Percentiles rank a stretch among this genome's conserved stretches.
phyloP scores from a whole-genome alignment of 2,329 filamentous ascomycete species.

The Pseudogymnoascus sp. region DNA sequence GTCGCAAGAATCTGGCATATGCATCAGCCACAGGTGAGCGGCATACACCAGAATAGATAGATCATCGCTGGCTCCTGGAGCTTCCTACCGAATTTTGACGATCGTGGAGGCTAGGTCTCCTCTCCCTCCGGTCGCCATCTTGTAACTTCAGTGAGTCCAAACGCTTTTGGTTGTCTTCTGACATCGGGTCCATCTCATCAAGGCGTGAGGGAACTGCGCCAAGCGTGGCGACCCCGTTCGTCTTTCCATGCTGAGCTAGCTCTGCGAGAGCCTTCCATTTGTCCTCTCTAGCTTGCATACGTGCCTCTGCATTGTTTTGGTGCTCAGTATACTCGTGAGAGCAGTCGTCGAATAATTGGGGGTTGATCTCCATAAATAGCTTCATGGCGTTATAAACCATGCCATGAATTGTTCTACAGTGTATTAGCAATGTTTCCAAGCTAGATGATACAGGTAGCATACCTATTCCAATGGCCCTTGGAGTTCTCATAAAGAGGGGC shows the following conservation, averaged over 20 bases:
- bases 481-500: slow-evolving; percentile 97
- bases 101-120: slow-evolving; percentile 47
- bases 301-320: slow-evolving; percentile 82
- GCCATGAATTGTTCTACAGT: slow-evolving; percentile 82
- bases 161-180: slow-evolving; percentile 77
- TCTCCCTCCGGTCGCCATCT: slow-evolving; percentile 60
- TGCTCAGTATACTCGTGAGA: slow-evolving; percentile 97
- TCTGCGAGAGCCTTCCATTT: slow-evolving; percentile 85
- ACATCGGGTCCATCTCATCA: slow-evolving; percentile 71
- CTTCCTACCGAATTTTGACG: slow-evolving; percentile 50
- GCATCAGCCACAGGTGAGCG: slow-evolving; percentile 1
- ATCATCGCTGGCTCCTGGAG: slow-evolving; percentile 32
- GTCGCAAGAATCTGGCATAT: slow-evolving; percentile 1
- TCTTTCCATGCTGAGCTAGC: slow-evolving; percentile 64
- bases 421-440: slow-evolving; percentile 27
- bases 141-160: slow-evolving; percentile 86
- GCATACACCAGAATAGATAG: background rate
- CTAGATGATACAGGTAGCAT: slow-evolving; percentile 29
- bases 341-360: slow-evolving; percentile 95
- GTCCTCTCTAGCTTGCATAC: slow-evolving; percentile 71
- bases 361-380: slow-evolving; percentile 99
- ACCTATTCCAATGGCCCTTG: slow-evolving; percentile 99
- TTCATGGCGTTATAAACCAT: slow-evolving; percentile 99
- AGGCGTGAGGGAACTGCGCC: slow-evolving; percentile 40
- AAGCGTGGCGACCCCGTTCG: slow-evolving; percentile 32